Conservation (phyloP, 1,284 basidiomycete species). For the Naganishia sp. region DNA sequence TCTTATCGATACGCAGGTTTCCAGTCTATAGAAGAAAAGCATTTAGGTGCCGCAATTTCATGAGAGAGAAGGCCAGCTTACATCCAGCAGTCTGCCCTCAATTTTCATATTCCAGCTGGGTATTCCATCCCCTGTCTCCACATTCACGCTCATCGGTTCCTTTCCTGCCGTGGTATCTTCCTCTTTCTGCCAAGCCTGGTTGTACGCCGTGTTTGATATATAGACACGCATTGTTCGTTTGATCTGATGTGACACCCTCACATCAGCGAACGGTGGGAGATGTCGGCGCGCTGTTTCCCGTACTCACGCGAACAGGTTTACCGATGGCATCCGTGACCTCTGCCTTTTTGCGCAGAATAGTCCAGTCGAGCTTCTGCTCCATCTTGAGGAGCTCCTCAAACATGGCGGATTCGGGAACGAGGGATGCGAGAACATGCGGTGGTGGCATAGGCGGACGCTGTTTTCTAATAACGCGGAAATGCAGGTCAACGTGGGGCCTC, state of each 20-base stretch:
- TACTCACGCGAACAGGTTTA: slow-evolving; percentile 51
- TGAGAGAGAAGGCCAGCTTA: slow-evolving; percentile 37
- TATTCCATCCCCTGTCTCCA: slow-evolving; percentile 70
- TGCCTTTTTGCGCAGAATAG: slow-evolving; percentile 81
- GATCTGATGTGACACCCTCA: slow-evolving; percentile 58
- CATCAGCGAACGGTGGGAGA: neutral
- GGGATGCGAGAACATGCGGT: slow-evolving; percentile 49
- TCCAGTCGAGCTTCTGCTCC: slow-evolving; percentile 94
- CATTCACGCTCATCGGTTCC: slow-evolving; percentile 52
- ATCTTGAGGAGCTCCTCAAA: slow-evolving; percentile 83
- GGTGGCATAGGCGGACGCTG: slow-evolving; percentile 44
- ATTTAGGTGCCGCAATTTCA: slow-evolving; percentile 50
- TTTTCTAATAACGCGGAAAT: slow-evolving; percentile 9
- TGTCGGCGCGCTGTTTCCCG: too few species aligned
- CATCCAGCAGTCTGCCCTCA: slow-evolving; percentile 77
- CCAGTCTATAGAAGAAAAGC: slow-evolving; percentile 44
- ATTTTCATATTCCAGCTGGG: slow-evolving; percentile 88
- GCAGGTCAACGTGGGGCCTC: neutral
- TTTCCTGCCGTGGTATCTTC: slow-evolving; percentile 36
- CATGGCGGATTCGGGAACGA: slow-evolving; percentile 75
- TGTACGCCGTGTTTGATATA: slow-evolving; percentile 81
- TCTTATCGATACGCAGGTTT: slow-evolving; percentile 70
- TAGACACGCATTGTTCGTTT: slow-evolving; percentile 85
- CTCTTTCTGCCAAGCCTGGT: slow-evolving; percentile 75
- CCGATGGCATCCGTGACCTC: slow-evolving; percentile 81